Evolutionary conservation across 176 grass and related monocot genomes (phyloP), one percentile per base, ranked within the genome.

Genomic region (Themeda triandra): DNA sequence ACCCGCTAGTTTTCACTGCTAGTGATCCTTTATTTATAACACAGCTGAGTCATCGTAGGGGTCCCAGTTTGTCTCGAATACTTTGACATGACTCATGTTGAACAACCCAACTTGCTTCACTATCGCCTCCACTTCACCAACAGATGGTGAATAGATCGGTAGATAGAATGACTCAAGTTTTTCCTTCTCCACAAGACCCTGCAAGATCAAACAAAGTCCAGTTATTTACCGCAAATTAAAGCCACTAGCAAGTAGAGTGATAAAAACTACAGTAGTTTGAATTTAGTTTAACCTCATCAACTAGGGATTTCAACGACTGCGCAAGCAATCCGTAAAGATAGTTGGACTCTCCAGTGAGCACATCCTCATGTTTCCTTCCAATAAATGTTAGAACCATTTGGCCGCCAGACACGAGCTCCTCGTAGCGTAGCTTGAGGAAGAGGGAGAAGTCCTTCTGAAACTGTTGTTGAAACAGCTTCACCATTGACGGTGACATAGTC

Each of bases 331-430:
- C 72, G 6, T 19, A 66, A 69, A 69, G 46, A 63, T 62, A 24
- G 23, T 59, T 82, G 5, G 74, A 21, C 36, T 82, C 62, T 75
- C 72, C 56, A 13, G 3, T 56, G 10, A 32, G 19, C 2, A 79
- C 64, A 17, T 80, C 15, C 12, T 59, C 39, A 4, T 82, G 39
- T 51, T 85, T 87, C n/a, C 92, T 89, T 32, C 84, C 89, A 4
- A 78, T 5, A 49, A 90, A 80, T 37, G 81, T 62, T 11, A 94
- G 32, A 32, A 92, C 42, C 89, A 94, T 92, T 31, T 49, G 69
- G 1, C 92, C 92, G 2, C 67, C 80, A 12, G 28, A 0, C 10
- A 41, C 77, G 1, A 92, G 84, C 39, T 92, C 92, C 56, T 84
- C n/a, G 1, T 59, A 25, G 2, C 87, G 89, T 1, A 82, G 56